Percentiles rank a stretch among this genome's conserved stretches.
Evolutionary conservation across 2,329 filamentous ascomycete species (phyloP).

Genomic region (Microascus cirrosus): DNA sequence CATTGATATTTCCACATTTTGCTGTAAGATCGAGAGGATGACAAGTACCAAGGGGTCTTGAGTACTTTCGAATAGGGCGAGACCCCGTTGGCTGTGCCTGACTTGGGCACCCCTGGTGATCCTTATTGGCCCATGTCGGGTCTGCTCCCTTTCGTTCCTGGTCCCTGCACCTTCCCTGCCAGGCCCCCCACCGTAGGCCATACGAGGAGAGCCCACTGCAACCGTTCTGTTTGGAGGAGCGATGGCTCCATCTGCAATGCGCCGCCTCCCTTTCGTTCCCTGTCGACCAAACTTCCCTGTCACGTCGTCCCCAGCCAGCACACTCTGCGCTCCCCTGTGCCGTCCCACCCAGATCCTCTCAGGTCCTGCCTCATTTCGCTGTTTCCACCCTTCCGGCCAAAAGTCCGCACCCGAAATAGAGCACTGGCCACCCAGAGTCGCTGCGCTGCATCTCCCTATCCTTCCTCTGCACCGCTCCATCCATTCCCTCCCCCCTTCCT

Average conservation of each 20-base stretch:
- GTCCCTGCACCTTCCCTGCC: not conserved
- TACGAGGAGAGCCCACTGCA: not conserved
- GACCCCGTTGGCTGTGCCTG: not conserved
- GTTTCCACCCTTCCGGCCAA: not conserved
- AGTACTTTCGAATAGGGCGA: not conserved
- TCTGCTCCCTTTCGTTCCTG: not conserved
- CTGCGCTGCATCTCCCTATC: not conserved
- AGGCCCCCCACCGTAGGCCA: not conserved
- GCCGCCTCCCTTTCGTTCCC: not conserved
- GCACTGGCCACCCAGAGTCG: not conserved
- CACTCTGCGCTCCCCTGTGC: not conserved
- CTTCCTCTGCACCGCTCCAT: not conserved
- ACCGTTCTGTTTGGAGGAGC: not conserved
- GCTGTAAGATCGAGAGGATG: not conserved
- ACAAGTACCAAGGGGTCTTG: no score
- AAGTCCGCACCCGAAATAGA: not conserved
- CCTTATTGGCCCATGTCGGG: not conserved
- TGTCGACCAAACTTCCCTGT: not conserved
- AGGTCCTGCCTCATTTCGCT: not conserved
- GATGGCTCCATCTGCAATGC: not conserved
- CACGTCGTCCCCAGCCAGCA: not conserved
- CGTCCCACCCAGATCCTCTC: not conserved
- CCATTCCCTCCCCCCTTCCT: not conserved
- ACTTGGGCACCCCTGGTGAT: not conserved
- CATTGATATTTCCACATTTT: not conserved